Percentiles rank a stretch among this genome's conserved stretches.
These are phyloP conservation scores for Acer campestre DNA, from an alignment of 345 rosid genomes.

Conservation along the genomic window DNA sequence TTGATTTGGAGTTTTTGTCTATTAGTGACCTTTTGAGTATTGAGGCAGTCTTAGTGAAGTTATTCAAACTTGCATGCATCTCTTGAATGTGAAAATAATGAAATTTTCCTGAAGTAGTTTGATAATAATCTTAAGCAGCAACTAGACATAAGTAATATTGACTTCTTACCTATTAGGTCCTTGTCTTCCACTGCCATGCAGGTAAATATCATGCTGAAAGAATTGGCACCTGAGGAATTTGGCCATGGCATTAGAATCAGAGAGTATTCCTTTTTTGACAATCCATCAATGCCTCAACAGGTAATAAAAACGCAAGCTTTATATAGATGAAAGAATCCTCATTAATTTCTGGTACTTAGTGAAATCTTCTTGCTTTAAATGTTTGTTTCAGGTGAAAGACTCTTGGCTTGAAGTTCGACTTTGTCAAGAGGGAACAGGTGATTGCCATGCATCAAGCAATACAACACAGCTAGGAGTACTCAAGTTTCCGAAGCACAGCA, in stretches of 20 bases:
- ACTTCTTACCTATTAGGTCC: not conserved
- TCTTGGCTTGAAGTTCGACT: conserved; percentile 92
- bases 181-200: conserved; percentile 34
- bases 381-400: conserved; percentile 72
- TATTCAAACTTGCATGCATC: not conserved
- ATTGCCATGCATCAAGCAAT: conserved; percentile 58
- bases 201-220: conserved; percentile 82
- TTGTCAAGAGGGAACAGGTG: conserved; percentile 71
- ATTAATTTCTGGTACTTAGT: not conserved
- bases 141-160: not conserved
- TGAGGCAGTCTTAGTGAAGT: not conserved
- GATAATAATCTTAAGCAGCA: not conserved
- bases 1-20: conserved; percentile 8
- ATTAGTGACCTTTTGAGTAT: no score
- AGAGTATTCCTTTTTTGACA: conserved; percentile 85
- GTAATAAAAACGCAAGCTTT: conserved; percentile 37
- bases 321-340: not conserved
- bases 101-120: not conserved
- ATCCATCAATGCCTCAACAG: conserved; percentile 77
- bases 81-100: not conserved
- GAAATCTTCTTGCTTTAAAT: not conserved
- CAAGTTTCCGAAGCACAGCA: conserved; percentile 80
- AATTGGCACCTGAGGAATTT: conserved; percentile 74
- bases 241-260: conserved; percentile 79
- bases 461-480: conserved; percentile 53